Conservation (phyloP, 208 protist species). For the Leishmania guyanensis region DNA sequence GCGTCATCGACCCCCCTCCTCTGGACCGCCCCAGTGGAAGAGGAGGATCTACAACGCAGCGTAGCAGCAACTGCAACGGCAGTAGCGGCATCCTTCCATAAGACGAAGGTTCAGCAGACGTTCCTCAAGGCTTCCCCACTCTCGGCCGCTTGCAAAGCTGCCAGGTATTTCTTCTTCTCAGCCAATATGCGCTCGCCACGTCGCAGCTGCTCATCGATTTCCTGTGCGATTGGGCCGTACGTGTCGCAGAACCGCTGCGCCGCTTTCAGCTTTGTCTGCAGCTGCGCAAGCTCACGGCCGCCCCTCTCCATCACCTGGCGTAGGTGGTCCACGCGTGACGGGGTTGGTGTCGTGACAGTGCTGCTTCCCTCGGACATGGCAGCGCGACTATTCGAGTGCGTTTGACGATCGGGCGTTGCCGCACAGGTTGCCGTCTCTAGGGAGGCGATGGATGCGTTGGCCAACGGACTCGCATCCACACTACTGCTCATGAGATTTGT, state of each 20-base stretch:
- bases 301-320: constrained; percentile 18
- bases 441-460: neutral
- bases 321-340: constrained; percentile 16
- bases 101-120: neutral
- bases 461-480: constrained; percentile 12
- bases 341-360: neutral
- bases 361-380: neutral
- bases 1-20: neutral
- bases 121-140: neutral
- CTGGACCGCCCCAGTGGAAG: neutral
- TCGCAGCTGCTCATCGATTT: constrained; percentile 25
- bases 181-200: constrained; percentile 15
- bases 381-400: neutral
- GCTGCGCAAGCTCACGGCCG: constrained; percentile 12
- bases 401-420: neutral
- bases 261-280: constrained; percentile 18
- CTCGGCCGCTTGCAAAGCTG: neutral
- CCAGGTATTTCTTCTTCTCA: constrained; percentile 17
- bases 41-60: neutral
- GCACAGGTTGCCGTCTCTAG: neutral
- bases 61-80: neutral
- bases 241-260: constrained; percentile 22
- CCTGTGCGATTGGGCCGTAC: constrained; percentile 17
- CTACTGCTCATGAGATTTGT: constrained; percentile 6
- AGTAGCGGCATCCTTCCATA: neutral